Percentiles rank a stretch among this genome's conserved stretches.
phyloP scores from a whole-genome alignment of 2,329 filamentous ascomycete species.

The Fusarium duplospermum region DNA sequence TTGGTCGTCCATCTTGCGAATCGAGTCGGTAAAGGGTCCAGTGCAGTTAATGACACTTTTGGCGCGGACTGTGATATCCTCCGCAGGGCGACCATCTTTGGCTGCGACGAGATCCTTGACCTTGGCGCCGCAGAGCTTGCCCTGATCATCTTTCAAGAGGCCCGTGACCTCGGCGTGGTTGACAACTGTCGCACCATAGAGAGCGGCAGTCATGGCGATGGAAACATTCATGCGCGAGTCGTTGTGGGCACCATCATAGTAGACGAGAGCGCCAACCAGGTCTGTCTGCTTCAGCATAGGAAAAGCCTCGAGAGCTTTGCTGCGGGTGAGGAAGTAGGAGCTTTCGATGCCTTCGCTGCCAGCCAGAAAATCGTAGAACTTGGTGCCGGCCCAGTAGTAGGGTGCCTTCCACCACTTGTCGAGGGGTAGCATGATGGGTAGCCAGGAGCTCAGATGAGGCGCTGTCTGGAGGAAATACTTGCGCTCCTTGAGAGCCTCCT shows the following conservation, averaged over 20 bases:
- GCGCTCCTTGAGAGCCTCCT: conserved; percentile 78
- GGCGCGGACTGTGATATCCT: conserved; percentile 78
- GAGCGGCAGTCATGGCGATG: conserved; percentile 86
- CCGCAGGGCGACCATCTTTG: conserved; percentile 66
- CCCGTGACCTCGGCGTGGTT: conserved; percentile 86
- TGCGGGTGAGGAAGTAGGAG: conserved; percentile 88
- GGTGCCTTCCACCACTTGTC: conserved; percentile 83
- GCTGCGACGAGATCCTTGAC: conserved; percentile 78
- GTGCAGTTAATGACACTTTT: conserved; percentile 91
- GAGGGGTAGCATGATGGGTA: conserved; percentile 81
- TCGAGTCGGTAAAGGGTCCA: conserved; percentile 86
- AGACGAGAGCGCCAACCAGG: conserved; percentile 84
- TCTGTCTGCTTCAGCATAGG: conserved; percentile 87
- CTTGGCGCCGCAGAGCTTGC: conserved; percentile 78
- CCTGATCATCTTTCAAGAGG: conserved; percentile 78
- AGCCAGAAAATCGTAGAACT: conserved; percentile 86
- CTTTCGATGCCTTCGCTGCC: conserved; percentile 89
- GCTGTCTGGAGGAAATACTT: conserved; percentile 81
- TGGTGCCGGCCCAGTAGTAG: conserved; percentile 82
- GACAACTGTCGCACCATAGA: conserved; percentile 84
- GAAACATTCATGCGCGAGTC: conserved; percentile 94
- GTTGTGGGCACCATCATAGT: conserved; percentile 93
- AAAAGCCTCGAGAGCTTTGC: conserved; percentile 87
- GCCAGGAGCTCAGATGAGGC: conserved; percentile 78
- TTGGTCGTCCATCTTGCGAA: conserved; percentile 86